Base-by-base conservation (phyloP, 108 stramenopile genomes). In the Skeletonema marinoi region DNA sequence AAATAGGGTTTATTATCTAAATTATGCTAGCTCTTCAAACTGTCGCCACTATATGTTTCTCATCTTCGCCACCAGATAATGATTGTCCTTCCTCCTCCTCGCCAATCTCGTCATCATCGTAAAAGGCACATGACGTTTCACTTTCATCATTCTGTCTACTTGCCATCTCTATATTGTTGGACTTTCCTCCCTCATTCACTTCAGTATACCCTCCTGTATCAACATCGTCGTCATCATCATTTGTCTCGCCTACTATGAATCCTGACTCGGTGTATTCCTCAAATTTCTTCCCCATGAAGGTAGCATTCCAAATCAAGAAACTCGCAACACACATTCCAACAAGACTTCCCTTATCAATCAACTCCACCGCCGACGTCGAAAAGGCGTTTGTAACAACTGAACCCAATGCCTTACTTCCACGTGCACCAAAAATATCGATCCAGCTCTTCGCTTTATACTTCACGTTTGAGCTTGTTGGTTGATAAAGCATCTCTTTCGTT, bases 341-440 rank as follows among this genome's bases (percentile, higher is more conserved):
- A 46, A 96, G 63, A 73, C 86, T 85, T 31, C 98, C 98, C 83
- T 97, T 97, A 75, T 85, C 83, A 32, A 98, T 87, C 32, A 98
- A 85, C 42, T 70, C 82, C 39, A 68, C 58, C 3, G 96, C 85
- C 9, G 90, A 92, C 65, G 92, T 77, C 35, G 95, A 89, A 76
- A 98, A 98, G 19, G 95, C 92, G 71, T 98, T 94, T 7, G 98
- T 98, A 5, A 98, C 95, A 32, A 98, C 83, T 56, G 93, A 95
- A 9, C 98, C 98, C 50, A 96, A 62, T 4, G 98, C 98, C 81
- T 98, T 98, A 67, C 89, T 88, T 38, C 97, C 97, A 16, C 98
- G 88, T 16, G 95, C 96, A 25, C 98, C 98, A 81, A 98, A 98
- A 67, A 95, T 98, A 72, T 98, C 98, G 69, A 98, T 98, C 98